Conservation (phyloP, 2,329 filamentous ascomycete species). For the Colletotrichum sp. region DNA sequence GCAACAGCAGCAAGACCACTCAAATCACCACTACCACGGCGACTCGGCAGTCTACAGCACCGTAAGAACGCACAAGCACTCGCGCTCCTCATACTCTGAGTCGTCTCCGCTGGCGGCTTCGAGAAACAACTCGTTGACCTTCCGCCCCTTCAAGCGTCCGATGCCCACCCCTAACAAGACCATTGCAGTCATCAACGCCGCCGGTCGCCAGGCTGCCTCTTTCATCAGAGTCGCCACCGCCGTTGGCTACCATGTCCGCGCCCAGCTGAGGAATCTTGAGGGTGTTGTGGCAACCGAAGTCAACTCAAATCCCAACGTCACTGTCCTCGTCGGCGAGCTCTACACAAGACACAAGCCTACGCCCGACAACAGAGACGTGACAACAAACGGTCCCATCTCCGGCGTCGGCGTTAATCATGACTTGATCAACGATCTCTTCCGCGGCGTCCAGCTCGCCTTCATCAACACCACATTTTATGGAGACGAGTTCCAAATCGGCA, state of each 20-base stretch:
- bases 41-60: conserved; percentile 17
- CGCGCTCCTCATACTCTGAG: conserved; percentile 66
- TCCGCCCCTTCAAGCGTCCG: conserved; percentile 63
- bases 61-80: conserved; percentile 61
- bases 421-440: conserved; percentile 80
- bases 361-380: conserved; percentile 65
- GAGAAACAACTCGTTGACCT: conserved; percentile 65
- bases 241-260: conserved; percentile 90
- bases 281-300: conserved; percentile 91
- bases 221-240: conserved; percentile 93
- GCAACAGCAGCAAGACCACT: conserved; percentile 4
- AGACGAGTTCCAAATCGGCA: conserved; percentile 89
- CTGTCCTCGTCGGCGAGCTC: conserved; percentile 67
- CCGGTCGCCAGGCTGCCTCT: conserved; percentile 93
- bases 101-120: conserved; percentile 58
- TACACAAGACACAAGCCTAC: conserved; percentile 60
- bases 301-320: conserved; percentile 77
- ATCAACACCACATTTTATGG: conserved; percentile 98
- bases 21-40: conserved; percentile 20
- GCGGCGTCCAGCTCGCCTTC: conserved; percentile 86
- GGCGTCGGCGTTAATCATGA: conserved; percentile 72
- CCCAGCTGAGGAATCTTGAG: conserved; percentile 86
- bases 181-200: conserved; percentile 94
- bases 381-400: conserved; percentile 66
- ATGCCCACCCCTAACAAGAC: conserved; percentile 73